Percentiles rank a stretch among this genome's conserved stretches.
phyloP scores from a whole-genome alignment of 345 rosid genomes.

The Salix purpurea region DNA sequence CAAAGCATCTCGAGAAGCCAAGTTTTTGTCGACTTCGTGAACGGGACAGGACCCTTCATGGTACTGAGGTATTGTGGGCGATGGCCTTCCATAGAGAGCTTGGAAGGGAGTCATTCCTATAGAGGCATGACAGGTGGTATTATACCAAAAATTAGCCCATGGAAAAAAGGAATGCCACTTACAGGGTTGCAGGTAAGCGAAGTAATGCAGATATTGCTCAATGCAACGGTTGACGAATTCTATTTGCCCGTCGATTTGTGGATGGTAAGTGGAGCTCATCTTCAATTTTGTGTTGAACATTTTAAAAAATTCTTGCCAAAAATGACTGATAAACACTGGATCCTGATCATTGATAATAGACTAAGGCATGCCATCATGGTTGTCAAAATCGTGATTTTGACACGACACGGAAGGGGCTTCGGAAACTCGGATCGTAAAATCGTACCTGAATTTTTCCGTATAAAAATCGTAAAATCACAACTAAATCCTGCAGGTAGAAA shows the following conservation, averaged over 20 bases:
- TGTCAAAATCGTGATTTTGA: no score
- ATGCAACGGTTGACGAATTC: neutral
- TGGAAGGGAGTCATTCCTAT: neutral
- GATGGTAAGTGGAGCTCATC: neutral
- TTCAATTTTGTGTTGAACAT: neutral
- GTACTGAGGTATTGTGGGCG: neutral
- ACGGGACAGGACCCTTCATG: rapidly evolving
- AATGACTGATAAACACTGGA: neutral
- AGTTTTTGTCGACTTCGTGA: neutral
- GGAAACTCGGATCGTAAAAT: no score
- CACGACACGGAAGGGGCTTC: no score
- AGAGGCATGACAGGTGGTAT: neutral
- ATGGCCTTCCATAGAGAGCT: neutral
- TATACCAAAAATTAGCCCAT: neutral
- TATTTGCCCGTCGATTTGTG: neutral
- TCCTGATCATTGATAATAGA: neutral
- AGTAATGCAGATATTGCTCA: neutral
- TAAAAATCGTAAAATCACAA: no score
- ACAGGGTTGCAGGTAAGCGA: neutral
- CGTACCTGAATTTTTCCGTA: no score
- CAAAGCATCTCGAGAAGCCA: neutral
- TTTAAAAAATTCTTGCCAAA: neutral
- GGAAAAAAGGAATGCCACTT: neutral
- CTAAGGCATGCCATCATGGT: neutral
- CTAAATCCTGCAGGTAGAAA: no score